phyloP scores from a whole-genome alignment of 2,329 filamentous ascomycete genomes.

The Penicillium sp. region DNA sequence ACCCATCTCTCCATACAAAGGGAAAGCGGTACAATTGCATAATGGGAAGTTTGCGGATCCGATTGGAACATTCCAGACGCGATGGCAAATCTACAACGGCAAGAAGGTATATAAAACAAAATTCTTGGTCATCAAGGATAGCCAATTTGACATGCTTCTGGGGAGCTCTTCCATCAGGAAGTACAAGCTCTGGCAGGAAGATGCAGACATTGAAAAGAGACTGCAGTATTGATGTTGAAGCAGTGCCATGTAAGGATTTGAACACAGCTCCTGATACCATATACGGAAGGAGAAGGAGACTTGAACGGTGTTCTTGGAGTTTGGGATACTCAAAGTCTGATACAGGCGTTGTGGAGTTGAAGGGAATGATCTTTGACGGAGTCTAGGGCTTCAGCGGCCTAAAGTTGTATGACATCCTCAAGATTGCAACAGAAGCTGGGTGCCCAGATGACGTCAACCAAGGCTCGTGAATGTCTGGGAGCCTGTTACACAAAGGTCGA shows the following conservation, averaged over 20 bases:
- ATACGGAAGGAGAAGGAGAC: neutral
- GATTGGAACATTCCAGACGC: neutral
- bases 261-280: neutral
- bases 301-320: neutral
- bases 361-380: neutral
- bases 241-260: neutral
- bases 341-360: neutral
- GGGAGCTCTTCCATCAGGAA: neutral
- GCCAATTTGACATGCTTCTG: constrained; percentile 2
- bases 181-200: neutral
- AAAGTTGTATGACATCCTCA: neutral
- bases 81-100: constrained; percentile 1
- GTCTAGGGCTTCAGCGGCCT: neutral
- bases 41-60: neutral
- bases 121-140: constrained; percentile 2
- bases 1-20: neutral
- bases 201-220: neutral
- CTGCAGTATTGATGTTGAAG: neutral
- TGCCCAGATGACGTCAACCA: neutral
- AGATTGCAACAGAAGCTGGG: neutral
- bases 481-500: neutral
- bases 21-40: neutral
- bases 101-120: neutral
- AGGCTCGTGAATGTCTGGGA: neutral
- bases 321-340: neutral